phyloP scores from a whole-genome alignment of 352 stramenopile species.

The Phytophthora aleatoria region DNA sequence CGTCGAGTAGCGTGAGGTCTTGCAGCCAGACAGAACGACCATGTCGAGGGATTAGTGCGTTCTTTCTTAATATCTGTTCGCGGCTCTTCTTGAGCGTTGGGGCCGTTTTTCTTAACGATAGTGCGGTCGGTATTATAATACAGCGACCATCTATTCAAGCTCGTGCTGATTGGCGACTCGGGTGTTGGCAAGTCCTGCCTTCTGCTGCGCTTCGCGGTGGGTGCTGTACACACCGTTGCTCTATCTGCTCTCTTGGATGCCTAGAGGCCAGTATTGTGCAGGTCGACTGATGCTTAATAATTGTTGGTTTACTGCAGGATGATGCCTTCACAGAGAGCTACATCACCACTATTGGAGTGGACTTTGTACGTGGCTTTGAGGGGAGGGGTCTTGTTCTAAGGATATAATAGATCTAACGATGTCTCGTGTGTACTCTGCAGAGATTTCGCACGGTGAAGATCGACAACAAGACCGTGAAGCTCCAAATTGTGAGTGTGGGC shows the following conservation, averaged over 20 bases:
- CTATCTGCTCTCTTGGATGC: conserved; percentile 1
- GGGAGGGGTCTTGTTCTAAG: neutral
- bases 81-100: conserved; percentile 9
- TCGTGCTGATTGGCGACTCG: conserved; percentile 98
- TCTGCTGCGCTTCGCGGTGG: conserved; percentile 95
- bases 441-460: conserved; percentile 98
- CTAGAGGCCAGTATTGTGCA: neutral
- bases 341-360: conserved; percentile 95
- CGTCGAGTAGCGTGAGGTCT: conserved; percentile 10
- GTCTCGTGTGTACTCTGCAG: conserved; percentile 39
- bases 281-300: conserved; percentile 6
- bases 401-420: conserved; percentile 3
- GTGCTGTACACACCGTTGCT: conserved; percentile 30
- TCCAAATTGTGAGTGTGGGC: conserved; percentile 93
- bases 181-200: conserved; percentile 99
- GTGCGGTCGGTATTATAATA: neutral
- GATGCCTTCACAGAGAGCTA: conserved; percentile 99
- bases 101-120: conserved; percentile 20
- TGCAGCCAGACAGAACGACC: conserved; percentile 24
- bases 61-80: neutral
- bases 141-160: conserved; percentile 97
- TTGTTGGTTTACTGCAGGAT: conserved; percentile 55
- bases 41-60: conserved; percentile 87
- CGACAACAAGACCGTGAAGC: conserved; percentile 98
- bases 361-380: conserved; percentile 84